These are phyloP conservation scores for Quercus dentata DNA, from an alignment of 306 rosid genomes.

Conservation along the genomic window DNA sequence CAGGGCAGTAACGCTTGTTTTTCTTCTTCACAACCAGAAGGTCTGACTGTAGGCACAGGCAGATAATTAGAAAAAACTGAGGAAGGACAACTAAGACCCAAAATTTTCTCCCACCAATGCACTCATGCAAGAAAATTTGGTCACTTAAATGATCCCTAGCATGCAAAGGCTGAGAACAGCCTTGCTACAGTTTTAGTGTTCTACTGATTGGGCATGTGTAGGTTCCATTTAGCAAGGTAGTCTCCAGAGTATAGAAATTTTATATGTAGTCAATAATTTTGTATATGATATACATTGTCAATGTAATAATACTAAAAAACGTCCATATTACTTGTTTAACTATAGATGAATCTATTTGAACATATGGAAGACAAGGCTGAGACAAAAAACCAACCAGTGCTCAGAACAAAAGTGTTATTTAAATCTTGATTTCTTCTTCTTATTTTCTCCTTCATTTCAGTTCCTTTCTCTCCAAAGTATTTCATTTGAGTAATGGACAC, in stretches of 20 bases:
- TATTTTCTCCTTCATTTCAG: not conserved
- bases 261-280: too few species aligned
- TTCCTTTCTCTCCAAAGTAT: not conserved
- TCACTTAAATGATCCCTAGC: not conserved
- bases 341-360: not conserved
- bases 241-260: too few species aligned
- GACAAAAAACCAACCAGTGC: not conserved
- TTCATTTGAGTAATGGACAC: not conserved
- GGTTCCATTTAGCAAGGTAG: too few species aligned
- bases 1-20: constrained; percentile 91
- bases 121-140: not conserved
- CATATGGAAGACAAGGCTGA: not conserved
- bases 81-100: not conserved
- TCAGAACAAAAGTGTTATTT: not conserved
- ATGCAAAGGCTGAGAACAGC: not conserved
- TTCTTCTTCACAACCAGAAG: constrained; percentile 86
- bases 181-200: not conserved
- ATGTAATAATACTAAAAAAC: too few species aligned
- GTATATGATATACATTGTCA: too few species aligned
- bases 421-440: not conserved
- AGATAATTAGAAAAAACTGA: constrained; percentile 15
- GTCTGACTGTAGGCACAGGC: constrained; percentile 64
- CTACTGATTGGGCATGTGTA: too few species aligned
- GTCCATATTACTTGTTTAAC: not conserved
- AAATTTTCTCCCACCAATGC: not conserved